Evolutionary conservation across 345 rosid species (phyloP).

Genomic region (Combretum micranthum): DNA sequence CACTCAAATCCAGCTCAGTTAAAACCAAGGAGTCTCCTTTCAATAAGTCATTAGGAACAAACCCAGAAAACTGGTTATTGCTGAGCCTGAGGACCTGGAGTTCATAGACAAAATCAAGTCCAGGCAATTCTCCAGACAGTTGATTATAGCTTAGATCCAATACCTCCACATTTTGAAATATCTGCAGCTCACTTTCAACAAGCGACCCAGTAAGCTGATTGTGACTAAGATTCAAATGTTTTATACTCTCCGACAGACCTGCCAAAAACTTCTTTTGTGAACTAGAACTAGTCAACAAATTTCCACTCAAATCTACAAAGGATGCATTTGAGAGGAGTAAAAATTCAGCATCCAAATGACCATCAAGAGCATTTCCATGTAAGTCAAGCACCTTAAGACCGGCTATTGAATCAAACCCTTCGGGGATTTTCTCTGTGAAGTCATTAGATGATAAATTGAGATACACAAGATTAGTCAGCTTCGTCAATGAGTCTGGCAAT

Average conservation of each 20-base stretch:
- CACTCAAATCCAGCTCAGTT: constrained; percentile 78
- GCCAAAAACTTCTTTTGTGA: constrained; percentile 61
- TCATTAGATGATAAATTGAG: constrained; percentile 73
- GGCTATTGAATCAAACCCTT: constrained; percentile 59
- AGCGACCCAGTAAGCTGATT: constrained; percentile 84
- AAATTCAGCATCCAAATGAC: constrained; percentile 68
- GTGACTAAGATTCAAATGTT: constrained; percentile 70
- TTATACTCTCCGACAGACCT: constrained; percentile 73
- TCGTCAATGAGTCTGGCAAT: constrained; percentile 51
- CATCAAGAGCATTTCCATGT: constrained; percentile 73
- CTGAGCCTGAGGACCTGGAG: constrained; percentile 89
- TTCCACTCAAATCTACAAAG: constrained; percentile 73
- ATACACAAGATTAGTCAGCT: constrained; percentile 49
- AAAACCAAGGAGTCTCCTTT: constrained; percentile 88
- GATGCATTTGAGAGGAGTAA: constrained; percentile 74
- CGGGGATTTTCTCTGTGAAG: constrained; percentile 56
- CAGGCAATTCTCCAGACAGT: constrained; percentile 91
- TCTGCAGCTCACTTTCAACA: constrained; percentile 51
- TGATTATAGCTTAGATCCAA: constrained; percentile 91
- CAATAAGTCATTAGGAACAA: constrained; percentile 68
- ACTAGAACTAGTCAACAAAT: constrained; percentile 52
- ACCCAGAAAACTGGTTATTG: constrained; percentile 81
- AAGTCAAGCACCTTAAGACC: constrained; percentile 75
- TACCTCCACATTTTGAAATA: constrained; percentile 68
- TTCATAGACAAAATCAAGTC: constrained; percentile 79